Conservation (phyloP, 441 rosid genomes). For the Pelargonium myrrhifolium region DNA sequence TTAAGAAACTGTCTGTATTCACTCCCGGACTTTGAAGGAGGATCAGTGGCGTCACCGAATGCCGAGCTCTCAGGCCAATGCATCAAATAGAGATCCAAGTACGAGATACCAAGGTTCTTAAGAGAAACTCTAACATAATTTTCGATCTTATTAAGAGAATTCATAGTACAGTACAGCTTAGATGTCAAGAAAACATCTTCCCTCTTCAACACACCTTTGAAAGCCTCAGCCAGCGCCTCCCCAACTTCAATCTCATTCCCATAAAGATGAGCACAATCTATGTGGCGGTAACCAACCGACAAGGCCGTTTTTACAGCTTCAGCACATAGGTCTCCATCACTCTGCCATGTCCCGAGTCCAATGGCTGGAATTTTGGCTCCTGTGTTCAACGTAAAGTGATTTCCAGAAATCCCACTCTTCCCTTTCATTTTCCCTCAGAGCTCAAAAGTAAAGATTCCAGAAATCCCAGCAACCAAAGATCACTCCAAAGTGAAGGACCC, state of each 20-base stretch:
- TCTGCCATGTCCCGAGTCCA: conserved; percentile 64
- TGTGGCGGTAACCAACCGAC: conserved; percentile 47
- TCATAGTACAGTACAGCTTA: conserved; percentile 50
- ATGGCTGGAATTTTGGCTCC: conserved; percentile 55
- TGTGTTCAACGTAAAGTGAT: conserved; percentile 42
- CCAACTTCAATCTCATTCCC: conserved; percentile 57
- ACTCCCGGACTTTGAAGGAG: conserved; percentile 44
- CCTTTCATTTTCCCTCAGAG: conserved; percentile 32
- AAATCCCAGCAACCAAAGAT: not conserved
- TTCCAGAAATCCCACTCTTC: conserved; percentile 28
- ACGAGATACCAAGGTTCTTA: conserved; percentile 47
- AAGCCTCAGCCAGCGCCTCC: conserved; percentile 43
- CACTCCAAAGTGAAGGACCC: not conserved
- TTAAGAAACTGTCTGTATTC: conserved; percentile 46
- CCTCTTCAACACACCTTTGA: conserved; percentile 34
- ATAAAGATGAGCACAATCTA: conserved; percentile 60
- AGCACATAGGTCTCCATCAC: conserved; percentile 50
- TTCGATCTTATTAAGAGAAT: conserved; percentile 56
- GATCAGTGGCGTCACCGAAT: conserved; percentile 58
- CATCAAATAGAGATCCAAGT: conserved; percentile 55
- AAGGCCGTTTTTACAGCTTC: conserved; percentile 48
- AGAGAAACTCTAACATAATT: conserved; percentile 50
- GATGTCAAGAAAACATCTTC: conserved; percentile 55
- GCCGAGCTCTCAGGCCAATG: conserved; percentile 56
- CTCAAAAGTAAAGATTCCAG: not conserved